phyloP scores from a whole-genome alignment of 257 asterid genomes.

The Cruciata laevipes region DNA sequence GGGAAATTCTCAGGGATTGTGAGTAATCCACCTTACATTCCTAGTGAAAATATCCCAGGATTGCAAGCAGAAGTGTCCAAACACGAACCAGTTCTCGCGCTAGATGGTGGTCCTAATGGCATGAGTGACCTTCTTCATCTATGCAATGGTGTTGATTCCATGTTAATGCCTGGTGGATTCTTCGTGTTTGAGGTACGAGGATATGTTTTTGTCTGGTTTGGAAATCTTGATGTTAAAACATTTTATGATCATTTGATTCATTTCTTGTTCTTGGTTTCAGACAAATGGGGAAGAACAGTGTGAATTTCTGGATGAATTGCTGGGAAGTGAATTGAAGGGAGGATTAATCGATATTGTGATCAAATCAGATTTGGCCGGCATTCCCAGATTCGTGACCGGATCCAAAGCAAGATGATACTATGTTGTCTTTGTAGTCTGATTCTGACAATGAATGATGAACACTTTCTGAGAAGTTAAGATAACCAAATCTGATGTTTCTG shows the following conservation, averaged over 20 bases:
- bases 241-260: background rate
- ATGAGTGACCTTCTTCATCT: conserved; percentile 62
- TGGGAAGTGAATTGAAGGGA: conserved; percentile 39
- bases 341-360: conserved; percentile 43
- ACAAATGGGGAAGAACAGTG: conserved; percentile 81
- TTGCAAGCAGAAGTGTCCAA: conserved; percentile 78
- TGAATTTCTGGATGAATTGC: conserved; percentile 43
- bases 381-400: conserved; percentile 72
- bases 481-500: background rate
- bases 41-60: conserved; percentile 53
- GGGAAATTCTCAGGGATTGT: conserved; percentile 61
- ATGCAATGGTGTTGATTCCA: conserved; percentile 58
- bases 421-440: background rate
- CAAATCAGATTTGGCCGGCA: conserved; percentile 58
- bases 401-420: conserved; percentile 27
- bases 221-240: background rate
- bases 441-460: too few relatives aligned
- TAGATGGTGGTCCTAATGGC: conserved; percentile 82
- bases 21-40: conserved; percentile 90
- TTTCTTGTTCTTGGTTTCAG: conserved; percentile 36
- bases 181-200: conserved; percentile 76
- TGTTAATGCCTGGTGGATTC: conserved; percentile 79
- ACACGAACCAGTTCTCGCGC: conserved; percentile 78
- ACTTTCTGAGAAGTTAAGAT: too few relatives aligned
- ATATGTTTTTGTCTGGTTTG: background rate